Evolutionary conservation across 306 rosid species (phyloP).

Genomic region (Trichosanthes truncata): DNA sequence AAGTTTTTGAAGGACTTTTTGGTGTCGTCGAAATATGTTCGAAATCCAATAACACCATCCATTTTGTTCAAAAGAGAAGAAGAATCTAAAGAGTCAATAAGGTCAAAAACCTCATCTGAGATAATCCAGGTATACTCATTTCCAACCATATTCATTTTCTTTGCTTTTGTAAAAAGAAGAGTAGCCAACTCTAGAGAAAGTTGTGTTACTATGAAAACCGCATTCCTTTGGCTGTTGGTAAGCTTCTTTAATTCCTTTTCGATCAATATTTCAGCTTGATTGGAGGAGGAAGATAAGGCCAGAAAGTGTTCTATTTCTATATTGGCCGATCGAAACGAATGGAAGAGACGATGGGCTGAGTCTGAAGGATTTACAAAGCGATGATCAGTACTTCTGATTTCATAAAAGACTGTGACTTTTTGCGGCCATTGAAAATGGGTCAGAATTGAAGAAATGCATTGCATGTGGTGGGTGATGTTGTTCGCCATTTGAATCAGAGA

Average conservation of each 20-base stretch:
- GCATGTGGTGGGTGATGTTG: constrained; percentile 20
- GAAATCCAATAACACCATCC: constrained; percentile 58
- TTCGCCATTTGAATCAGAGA: constrained; percentile 38
- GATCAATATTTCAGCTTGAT: constrained; percentile 15
- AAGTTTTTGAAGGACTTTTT: constrained; percentile 19
- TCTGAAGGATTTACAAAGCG: background rate
- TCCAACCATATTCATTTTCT: constrained; percentile 44
- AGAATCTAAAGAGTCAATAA: constrained; percentile 36
- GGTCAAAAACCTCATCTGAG: constrained; percentile 32
- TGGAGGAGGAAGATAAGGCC: constrained; percentile 23
- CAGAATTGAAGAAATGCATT: constrained; percentile 45
- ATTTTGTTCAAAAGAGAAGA: constrained; percentile 18
- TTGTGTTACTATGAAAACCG: constrained; percentile 40
- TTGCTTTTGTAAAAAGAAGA: constrained; percentile 33
- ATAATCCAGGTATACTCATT: constrained; percentile 50
- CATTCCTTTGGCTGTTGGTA: constrained; percentile 20
- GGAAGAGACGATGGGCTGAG: constrained; percentile 20
- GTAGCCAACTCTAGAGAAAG: constrained; percentile 33
- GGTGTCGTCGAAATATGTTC: constrained; percentile 23
- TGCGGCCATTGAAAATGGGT: constrained; percentile 30
- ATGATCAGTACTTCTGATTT: constrained; percentile 7
- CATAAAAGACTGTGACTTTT: constrained; percentile 36
- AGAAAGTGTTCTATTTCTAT: constrained; percentile 29
- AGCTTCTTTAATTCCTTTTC: constrained; percentile 30
- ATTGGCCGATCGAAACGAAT: constrained; percentile 30